Base-by-base conservation (phyloP, 2,329 filamentous ascomycete species). In the Didymosphaeria variabile region DNA sequence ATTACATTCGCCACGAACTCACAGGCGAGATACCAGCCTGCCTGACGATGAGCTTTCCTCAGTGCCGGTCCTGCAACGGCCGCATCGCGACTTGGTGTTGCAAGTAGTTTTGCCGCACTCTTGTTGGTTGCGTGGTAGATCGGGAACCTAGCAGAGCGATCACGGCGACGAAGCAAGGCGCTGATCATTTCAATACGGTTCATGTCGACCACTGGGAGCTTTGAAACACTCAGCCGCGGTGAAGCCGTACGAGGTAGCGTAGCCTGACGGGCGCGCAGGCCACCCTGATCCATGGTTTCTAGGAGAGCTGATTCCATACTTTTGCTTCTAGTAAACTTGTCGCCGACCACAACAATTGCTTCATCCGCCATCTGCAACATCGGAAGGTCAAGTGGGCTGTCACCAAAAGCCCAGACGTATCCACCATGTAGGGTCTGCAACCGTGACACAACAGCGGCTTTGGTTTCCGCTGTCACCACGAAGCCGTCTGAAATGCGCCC, bases 391-490 rank as follows among this genome's bases (percentile, higher is more conserved):
- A 88, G 61, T 0, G 79, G 79, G 64, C 87, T 87, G 65, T 89
- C 87, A n/a, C 87, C 87, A 65, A 90, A 87, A 0, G 85, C 87
- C 71, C 78, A 83, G 19, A 88, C 83, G 42, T 80, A 72, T 31
- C 80, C 3, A 44, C 81, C 63, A 0, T 19, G 19, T 40, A 0
- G 77, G 29, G 55, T 73, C 75, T 21, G 69, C 2, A 69, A 75
- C 1, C 55, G 47, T 15, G 31, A 54, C 0, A 87, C 84, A 26
- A 89, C 45, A 0, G 66, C 67, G 1, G 75, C 81, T 70, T 90
- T 90, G 21, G 84, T 73, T 0, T 61, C 65, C 7, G 82, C 75
- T 0, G 83, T 87, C 29, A 90, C 78, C 13, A 89, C 80, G 29
- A 83, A 78, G 0, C 76, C 79, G 58, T 86, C 81, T 0, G 70